Conservation (phyloP, 2,329 filamentous ascomycete genomes). For the Beauveria asiatica region DNA sequence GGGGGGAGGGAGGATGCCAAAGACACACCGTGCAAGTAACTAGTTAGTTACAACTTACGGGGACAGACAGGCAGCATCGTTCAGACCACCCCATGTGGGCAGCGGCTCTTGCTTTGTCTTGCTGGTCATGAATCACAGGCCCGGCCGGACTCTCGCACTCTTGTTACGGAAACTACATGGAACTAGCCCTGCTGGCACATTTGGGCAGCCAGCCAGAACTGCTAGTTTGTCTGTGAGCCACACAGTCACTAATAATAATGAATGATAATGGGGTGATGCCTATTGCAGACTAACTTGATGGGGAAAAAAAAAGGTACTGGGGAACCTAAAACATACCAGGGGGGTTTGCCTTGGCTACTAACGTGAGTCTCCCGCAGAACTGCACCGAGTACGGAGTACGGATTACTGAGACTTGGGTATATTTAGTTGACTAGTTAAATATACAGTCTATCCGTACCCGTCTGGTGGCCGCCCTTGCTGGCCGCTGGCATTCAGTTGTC, state of each 20-base stretch:
- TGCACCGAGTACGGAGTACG: no score
- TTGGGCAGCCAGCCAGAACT: slow-evolving; percentile 5
- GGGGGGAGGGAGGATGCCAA: not conserved
- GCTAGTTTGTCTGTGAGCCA: slow-evolving; percentile 1
- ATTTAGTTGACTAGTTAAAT: no score
- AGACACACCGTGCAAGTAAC: not conserved
- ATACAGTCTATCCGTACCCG: not conserved
- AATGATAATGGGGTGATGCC: slow-evolving; percentile 8
- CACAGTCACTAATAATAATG: not conserved
- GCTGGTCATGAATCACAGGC: slow-evolving; percentile 6
- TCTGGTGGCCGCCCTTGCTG: slow-evolving; percentile 2
- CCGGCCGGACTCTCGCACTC: not conserved
- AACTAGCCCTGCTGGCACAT: not conserved
- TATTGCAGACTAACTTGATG: not conserved
- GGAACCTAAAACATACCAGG: slow-evolving; percentile 9
- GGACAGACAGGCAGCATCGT: not conserved
- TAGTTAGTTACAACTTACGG: no score
- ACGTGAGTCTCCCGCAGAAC: not conserved
- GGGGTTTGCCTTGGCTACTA: not conserved
- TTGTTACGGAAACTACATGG: not conserved
- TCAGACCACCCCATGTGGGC: slow-evolving; percentile 6
- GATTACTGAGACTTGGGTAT: no score
- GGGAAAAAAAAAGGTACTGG: not conserved
- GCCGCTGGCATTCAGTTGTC: slow-evolving; percentile 4
- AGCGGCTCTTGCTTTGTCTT: not conserved